These are phyloP conservation scores for Calonectria leucothoes DNA, from an alignment of 2,329 filamentous ascomycete species.

Conservation along the genomic window DNA sequence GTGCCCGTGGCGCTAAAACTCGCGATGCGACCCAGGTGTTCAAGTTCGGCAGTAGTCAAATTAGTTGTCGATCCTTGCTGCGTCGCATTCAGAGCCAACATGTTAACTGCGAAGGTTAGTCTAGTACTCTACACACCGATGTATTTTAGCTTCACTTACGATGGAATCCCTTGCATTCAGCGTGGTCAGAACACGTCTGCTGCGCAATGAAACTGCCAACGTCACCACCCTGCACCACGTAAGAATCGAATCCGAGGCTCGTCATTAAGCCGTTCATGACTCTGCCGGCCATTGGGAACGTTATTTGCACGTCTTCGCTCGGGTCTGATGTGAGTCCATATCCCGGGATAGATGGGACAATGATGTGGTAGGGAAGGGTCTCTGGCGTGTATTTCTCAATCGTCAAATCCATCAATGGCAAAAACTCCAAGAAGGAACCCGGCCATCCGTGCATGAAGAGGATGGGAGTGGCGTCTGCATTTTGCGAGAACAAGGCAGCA, in stretches of 20 bases:
- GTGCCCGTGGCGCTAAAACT: neutral
- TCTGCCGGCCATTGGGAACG: conserved; percentile 50
- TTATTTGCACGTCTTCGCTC: neutral
- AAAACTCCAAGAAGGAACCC: conserved; percentile 64
- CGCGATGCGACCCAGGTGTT: neutral
- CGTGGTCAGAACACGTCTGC: neutral
- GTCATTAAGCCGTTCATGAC: conserved; percentile 64
- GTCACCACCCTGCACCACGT: conserved; percentile 69
- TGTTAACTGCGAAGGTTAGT: neutral
- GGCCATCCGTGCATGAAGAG: conserved; percentile 68
- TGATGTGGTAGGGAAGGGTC: conserved; percentile 67
- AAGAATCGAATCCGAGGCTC: conserved; percentile 64
- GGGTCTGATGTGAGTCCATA: conserved; percentile 63
- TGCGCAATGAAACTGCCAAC: conserved; percentile 54
- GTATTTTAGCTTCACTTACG: neutral
- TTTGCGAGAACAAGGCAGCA: conserved; percentile 63
- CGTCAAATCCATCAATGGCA: conserved; percentile 61
- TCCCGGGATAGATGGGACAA: conserved; percentile 66
- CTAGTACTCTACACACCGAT: neutral
- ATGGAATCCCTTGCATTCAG: neutral
- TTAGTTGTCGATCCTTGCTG: neutral
- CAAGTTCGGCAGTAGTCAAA: neutral
- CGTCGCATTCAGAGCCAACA: neutral
- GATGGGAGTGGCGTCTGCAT: conserved; percentile 61
- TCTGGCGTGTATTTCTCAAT: conserved; percentile 59